These are phyloP conservation scores for Pichia cactophila DNA, from an alignment of 1,139 yeast genomes.

Conservation along the genomic window DNA sequence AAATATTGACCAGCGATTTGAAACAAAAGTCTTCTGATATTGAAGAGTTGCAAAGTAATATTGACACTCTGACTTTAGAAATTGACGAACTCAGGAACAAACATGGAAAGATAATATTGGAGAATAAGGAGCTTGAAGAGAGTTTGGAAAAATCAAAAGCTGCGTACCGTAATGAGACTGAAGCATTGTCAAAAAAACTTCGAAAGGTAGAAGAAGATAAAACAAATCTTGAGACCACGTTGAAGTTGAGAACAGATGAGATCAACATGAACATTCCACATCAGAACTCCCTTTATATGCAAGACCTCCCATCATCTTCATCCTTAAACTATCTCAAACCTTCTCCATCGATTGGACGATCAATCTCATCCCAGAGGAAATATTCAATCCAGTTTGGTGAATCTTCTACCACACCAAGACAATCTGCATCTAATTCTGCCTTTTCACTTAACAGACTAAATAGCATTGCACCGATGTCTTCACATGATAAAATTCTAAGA, in stretches of 20 bases:
- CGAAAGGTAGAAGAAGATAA: conserved; percentile 26
- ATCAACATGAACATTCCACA: neutral
- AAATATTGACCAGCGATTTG: conserved; percentile 24
- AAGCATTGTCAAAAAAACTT: conserved; percentile 18
- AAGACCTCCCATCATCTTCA: conserved; percentile 24
- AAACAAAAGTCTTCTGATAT: conserved; percentile 20
- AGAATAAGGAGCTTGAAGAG: conserved; percentile 5
- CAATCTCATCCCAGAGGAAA: conserved; percentile 14
- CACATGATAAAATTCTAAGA: conserved; percentile 16
- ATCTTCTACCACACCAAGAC: conserved; percentile 26
- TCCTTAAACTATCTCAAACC: conserved; percentile 15
- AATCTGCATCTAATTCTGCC: conserved; percentile 15
- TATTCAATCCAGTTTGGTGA: conserved; percentile 26
- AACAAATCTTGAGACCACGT: conserved; percentile 14
- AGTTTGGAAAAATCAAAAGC: conserved; percentile 6
- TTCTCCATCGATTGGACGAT: conserved; percentile 12
- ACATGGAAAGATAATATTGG: neutral
- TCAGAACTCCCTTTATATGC: conserved; percentile 21
- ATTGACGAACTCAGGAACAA: conserved; percentile 6
- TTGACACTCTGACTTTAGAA: conserved; percentile 11
- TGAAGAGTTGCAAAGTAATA: conserved; percentile 21
- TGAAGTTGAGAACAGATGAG: conserved; percentile 14
- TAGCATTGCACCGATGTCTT: conserved; percentile 11
- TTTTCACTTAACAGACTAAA: conserved; percentile 11
- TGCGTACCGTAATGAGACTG: conserved; percentile 22